Percentiles rank a stretch among this genome's conserved stretches.
Evolutionary conservation across 768 basidiomycete genomes (phyloP).

Genomic region (Tylopilus rubrobrunneus): DNA sequence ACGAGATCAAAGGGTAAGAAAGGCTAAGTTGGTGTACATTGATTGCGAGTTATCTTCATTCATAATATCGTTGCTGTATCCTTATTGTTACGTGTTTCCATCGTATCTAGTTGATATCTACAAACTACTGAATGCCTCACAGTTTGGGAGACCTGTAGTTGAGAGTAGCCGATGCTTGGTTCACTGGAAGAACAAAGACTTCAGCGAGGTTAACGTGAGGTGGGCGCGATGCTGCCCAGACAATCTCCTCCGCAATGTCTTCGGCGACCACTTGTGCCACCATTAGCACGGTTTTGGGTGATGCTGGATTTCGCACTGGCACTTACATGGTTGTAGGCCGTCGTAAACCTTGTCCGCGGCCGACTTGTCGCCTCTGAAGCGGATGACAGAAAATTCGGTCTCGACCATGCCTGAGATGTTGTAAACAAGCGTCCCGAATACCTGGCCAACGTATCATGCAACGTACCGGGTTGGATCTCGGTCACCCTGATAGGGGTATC

Average conservation of each 20-base stretch:
- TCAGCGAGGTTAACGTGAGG: slow-evolving; percentile 91
- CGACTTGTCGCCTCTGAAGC: slow-evolving; percentile 79
- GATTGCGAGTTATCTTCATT: slow-evolving; percentile 12
- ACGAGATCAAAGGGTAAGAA: slow-evolving; percentile 58
- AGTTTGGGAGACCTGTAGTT: slow-evolving; percentile 44
- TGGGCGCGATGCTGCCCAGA: slow-evolving; percentile 91
- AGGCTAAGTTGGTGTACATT: slow-evolving; percentile 30
- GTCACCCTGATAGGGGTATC: slow-evolving; percentile 91
- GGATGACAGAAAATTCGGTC: slow-evolving; percentile 88
- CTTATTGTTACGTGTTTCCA: slow-evolving; percentile 22
- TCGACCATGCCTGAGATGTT: slow-evolving; percentile 67
- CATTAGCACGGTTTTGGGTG: slow-evolving; percentile 3
- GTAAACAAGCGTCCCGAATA: not conserved
- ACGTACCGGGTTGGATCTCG: slow-evolving; percentile 86
- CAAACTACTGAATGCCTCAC: not conserved
- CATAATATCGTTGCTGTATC: slow-evolving; percentile 30
- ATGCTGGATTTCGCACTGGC: not conserved
- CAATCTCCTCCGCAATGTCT: slow-evolving; percentile 97
- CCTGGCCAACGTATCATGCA: not conserved
- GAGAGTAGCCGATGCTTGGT: slow-evolving; percentile 69
- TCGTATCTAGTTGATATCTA: slow-evolving; percentile 1
- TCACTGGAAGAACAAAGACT: slow-evolving; percentile 70
- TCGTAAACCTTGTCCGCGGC: slow-evolving; percentile 90
- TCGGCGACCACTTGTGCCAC: slow-evolving; percentile 59
- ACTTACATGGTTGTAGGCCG: slow-evolving; percentile 80